Conservation (phyloP, 2,329 filamentous ascomycete genomes). For the Microcyclosporella mali region DNA sequence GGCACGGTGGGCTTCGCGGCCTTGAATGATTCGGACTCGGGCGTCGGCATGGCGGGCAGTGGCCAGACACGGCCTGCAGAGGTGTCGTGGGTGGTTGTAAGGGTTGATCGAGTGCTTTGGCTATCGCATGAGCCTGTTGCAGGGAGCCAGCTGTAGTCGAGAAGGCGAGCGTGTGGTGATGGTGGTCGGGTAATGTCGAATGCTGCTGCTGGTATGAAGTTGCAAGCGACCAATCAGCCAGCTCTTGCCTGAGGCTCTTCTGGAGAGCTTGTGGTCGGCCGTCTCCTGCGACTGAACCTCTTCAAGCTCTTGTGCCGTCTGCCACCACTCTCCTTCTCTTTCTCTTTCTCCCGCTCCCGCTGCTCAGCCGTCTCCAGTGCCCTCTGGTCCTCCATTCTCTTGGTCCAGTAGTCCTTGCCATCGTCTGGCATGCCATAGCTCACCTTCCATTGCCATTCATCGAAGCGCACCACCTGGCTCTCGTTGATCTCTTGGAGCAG, state of each 20-base stretch:
- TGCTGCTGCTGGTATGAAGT: no score
- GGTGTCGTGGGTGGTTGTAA: background rate
- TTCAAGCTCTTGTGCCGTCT: constrained; percentile 9
- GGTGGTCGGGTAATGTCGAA: no score
- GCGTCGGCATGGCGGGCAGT: constrained; percentile 60
- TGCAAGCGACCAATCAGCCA: no score
- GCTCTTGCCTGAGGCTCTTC: constrained; percentile 6
- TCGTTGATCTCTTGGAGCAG: constrained; percentile 25
- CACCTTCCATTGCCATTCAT: constrained; percentile 39
- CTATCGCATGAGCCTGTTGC: background rate
- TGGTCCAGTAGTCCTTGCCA: constrained; percentile 26
- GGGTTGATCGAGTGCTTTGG: background rate
- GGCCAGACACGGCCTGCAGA: background rate
- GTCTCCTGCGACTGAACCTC: constrained; percentile 22
- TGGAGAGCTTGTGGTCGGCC: no score
- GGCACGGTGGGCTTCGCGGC: constrained; percentile 77
- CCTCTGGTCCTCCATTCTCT: constrained; percentile 19
- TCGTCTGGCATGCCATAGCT: constrained; percentile 31
- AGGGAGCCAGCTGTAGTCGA: no score
- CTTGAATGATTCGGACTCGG: constrained; percentile 75
- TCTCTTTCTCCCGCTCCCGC: constrained; percentile 14
- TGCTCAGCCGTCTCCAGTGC: constrained; percentile 13
- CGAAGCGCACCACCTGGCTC: constrained; percentile 28
- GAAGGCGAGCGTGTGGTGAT: no score
- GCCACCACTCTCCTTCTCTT: constrained; percentile 16